Evolutionary conservation across 345 rosid genomes (phyloP).

Genomic region (Acer campestre): DNA sequence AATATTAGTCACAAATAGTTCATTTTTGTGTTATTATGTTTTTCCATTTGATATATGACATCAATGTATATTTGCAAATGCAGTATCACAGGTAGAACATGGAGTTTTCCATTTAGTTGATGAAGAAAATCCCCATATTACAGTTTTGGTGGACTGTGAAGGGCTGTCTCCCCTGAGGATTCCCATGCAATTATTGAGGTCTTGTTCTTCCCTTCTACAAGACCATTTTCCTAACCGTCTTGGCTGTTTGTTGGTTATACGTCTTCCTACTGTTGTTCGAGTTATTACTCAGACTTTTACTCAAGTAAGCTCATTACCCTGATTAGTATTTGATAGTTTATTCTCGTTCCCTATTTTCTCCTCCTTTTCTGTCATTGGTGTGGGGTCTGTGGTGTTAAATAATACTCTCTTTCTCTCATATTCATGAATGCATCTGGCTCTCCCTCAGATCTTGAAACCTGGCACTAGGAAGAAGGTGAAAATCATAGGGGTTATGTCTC

Average conservation of each 20-base stretch:
- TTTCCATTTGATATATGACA: not conserved
- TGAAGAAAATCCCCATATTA: slow-evolving; percentile 63
- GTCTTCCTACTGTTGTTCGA: slow-evolving; percentile 85
- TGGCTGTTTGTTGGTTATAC: slow-evolving; percentile 78
- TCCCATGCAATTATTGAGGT: slow-evolving; percentile 92
- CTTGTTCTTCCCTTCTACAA: slow-evolving; percentile 84
- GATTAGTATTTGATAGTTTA: slow-evolving; percentile 7
- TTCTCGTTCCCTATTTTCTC: not conserved
- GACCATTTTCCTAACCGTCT: slow-evolving; percentile 90
- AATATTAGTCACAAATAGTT: not conserved
- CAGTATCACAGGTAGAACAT: slow-evolving; percentile 94
- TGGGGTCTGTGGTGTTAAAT: slow-evolving; percentile 9
- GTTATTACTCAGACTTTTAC: slow-evolving; percentile 85
- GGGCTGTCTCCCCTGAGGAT: slow-evolving; percentile 79
- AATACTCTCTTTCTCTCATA: not conserved
- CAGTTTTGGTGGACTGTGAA: slow-evolving; percentile 88
- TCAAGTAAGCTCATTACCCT: slow-evolving; percentile 52
- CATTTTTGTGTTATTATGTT: slow-evolving; percentile 9
- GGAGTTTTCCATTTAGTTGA: slow-evolving; percentile 65
- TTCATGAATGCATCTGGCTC: slow-evolving; percentile 1
- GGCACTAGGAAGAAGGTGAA: slow-evolving; percentile 77
- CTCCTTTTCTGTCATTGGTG: not conserved
- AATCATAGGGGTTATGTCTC: slow-evolving; percentile 73
- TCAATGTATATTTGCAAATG: slow-evolving; percentile 21
- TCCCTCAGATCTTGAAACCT: slow-evolving; percentile 75